Base-by-base conservation (phyloP, 2,329 filamentous ascomycete species). In the Monosporascus ibericus region DNA sequence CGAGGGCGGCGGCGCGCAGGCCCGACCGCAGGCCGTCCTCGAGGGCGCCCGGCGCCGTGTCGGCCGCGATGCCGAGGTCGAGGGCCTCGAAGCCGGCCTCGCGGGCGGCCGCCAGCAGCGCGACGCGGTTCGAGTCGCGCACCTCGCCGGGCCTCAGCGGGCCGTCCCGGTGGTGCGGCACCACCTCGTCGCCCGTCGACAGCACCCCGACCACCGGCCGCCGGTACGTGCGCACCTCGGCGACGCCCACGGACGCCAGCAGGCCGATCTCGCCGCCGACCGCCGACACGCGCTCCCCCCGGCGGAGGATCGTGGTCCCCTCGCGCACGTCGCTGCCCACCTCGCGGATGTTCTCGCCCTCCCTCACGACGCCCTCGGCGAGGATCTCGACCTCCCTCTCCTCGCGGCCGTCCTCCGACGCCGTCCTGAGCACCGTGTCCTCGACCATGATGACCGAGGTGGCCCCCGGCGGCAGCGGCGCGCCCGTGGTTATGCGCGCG, bases 391-490 rank as follows among this genome's bases (percentile, higher is more conserved):
- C 81, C 55, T 91, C 87, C 48, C 85, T 86, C 69, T 99, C 94
- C 71, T 99, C 94, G 48, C 78, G 78, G 0, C 85, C 88, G 60
- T 95, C 89, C 0, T 88, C 85, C 0, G 90, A 94, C 69, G 82
- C 84, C 2, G 81, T 85, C 55, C 81, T 83, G 5, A 99, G 75
- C 1, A 85, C 72, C 0, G 94, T 99, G 64, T 96, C 94, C 72
- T 99, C 94, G 0, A 99, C 94, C 90, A 95, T 97, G 47, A 96
- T 86, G 5, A 99, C 92, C 0, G 92, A 87, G 25, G 90, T 95
- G 2, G 94, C 90, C 1, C 92, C 90, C 0, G 85, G 85, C 1
- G 94, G 94, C 1, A 99, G 74, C 11, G 94, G 92, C 6, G 94
- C 94, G 0, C 94, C 94, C 0, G 94, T 99, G 0, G 94, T 99